These are phyloP conservation scores for Verticillium albo-atrum DNA, from an alignment of 2,329 filamentous ascomycete species.

Conservation along the genomic window DNA sequence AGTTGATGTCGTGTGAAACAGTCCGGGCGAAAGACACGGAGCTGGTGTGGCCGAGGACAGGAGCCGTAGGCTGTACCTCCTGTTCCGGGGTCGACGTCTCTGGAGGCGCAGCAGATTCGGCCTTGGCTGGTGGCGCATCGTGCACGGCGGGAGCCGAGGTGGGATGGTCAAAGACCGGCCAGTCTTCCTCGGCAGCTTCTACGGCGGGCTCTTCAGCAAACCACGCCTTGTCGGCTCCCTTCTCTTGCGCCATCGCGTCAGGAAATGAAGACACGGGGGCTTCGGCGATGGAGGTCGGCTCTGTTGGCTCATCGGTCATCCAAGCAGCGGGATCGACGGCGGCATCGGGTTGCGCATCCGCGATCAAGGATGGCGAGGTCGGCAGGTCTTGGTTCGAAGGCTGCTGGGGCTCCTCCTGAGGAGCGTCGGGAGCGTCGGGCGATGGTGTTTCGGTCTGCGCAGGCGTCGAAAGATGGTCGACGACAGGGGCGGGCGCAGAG, in stretches of 20 bases:
- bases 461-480: background rate
- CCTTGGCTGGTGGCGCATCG: background rate
- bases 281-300: background rate
- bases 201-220: conserved; percentile 4
- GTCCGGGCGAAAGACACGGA: conserved; percentile 61
- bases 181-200: conserved; percentile 12
- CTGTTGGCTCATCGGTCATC: conserved; percentile 1
- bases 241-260: background rate
- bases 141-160: background rate
- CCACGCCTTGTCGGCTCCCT: background rate
- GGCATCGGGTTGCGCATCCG: background rate
- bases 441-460: background rate
- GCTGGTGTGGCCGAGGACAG: conserved; percentile 40
- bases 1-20: conserved; percentile 57
- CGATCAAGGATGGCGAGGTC: background rate
- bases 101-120: background rate
- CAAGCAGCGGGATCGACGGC: background rate
- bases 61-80: conserved; percentile 3
- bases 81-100: background rate
- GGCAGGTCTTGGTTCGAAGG: background rate
- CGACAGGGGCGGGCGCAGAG: conserved; percentile 13
- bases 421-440: background rate
- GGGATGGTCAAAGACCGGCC: conserved; percentile 15
- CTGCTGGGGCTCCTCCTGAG: background rate
- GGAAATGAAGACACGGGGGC: background rate